phyloP scores from a whole-genome alignment of 2,329 filamentous ascomycete genomes.

The Nemania sp. region DNA sequence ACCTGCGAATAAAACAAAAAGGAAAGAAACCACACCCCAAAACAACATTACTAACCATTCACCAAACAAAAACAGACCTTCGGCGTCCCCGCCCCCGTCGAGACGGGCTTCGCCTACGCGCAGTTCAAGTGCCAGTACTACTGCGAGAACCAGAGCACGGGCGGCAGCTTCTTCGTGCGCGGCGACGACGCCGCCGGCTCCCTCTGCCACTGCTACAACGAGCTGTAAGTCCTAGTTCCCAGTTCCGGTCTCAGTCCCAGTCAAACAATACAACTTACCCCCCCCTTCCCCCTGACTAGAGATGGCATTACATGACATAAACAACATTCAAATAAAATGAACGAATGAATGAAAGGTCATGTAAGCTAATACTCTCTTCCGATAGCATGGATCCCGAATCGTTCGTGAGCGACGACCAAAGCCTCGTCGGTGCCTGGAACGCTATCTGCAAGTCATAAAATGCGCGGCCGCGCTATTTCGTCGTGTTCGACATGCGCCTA shows the following conservation, averaged over 20 bases:
- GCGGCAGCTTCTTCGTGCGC: slow-evolving; percentile 38
- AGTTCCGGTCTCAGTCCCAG: not conserved
- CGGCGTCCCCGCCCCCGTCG: slow-evolving; percentile 33
- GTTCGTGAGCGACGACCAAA: slow-evolving; percentile 33
- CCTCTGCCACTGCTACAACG: slow-evolving; percentile 35
- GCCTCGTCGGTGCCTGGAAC: slow-evolving; percentile 38
- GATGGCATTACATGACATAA: too few species aligned
- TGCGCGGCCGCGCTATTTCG: not conserved
- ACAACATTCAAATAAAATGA: not conserved
- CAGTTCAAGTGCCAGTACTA: slow-evolving; percentile 43
- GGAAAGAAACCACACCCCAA: not conserved
- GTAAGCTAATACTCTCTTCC: not conserved
- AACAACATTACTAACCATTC: not conserved
- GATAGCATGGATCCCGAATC: slow-evolving; percentile 33
- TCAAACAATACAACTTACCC: too few species aligned
- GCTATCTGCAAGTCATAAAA: slow-evolving; percentile 31
- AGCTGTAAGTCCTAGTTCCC: slow-evolving; percentile 32
- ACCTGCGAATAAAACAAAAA: too few species aligned
- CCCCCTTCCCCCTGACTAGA: not conserved
- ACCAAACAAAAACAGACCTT: slow-evolving; percentile 32
- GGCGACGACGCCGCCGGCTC: slow-evolving; percentile 23
- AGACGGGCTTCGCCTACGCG: slow-evolving; percentile 39
- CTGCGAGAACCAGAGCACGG: slow-evolving; percentile 31
- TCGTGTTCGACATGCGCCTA: not conserved
- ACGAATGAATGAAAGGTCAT: not conserved